A percentile compares a stretch with the other conserved stretches of the same genome.
Evolutionary conservation across 345 rosid species (phyloP).

Genomic region (Chamaenerion angustifolium): DNA sequence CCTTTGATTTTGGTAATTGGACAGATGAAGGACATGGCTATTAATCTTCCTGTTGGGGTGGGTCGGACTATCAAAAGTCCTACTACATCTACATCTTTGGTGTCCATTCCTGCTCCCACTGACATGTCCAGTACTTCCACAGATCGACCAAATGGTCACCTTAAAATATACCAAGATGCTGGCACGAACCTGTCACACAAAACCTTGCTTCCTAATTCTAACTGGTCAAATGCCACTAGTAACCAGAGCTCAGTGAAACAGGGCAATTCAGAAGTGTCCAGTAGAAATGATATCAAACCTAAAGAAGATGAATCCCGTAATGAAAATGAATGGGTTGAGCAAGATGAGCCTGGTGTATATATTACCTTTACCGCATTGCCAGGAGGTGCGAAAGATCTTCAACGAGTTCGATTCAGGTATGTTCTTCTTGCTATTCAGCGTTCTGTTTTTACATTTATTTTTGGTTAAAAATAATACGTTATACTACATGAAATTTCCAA

Average conservation of each 20-base stretch:
- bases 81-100: slow-evolving; percentile 29
- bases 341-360: slow-evolving; percentile 63
- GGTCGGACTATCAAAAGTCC: slow-evolving; percentile 36
- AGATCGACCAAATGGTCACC: slow-evolving; percentile 30
- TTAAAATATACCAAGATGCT: slow-evolving; percentile 18
- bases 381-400: slow-evolving; percentile 60
- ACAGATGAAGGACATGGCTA: slow-evolving; percentile 67
- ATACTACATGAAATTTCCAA: slow-evolving; percentile 1
- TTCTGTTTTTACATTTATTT: neutral
- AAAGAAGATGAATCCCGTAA: slow-evolving; percentile 46
- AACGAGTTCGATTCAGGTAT: slow-evolving; percentile 76
- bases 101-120: slow-evolving; percentile 26
- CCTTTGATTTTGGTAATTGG: slow-evolving; percentile 3
- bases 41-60: slow-evolving; percentile 65
- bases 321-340: slow-evolving; percentile 63
- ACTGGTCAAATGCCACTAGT: slow-evolving; percentile 33
- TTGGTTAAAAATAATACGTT: neutral
- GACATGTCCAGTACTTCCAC: slow-evolving; percentile 10
- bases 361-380: slow-evolving; percentile 55
- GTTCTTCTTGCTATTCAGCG: slow-evolving; percentile 1
- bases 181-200: slow-evolving; percentile 30
- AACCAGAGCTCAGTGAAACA: slow-evolving; percentile 32
- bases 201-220: slow-evolving; percentile 30
- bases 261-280: slow-evolving; percentile 41
- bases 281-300: slow-evolving; percentile 41